Conservation (phyloP, 2,329 filamentous ascomycete species). For the Geoglossum cookeanum region DNA sequence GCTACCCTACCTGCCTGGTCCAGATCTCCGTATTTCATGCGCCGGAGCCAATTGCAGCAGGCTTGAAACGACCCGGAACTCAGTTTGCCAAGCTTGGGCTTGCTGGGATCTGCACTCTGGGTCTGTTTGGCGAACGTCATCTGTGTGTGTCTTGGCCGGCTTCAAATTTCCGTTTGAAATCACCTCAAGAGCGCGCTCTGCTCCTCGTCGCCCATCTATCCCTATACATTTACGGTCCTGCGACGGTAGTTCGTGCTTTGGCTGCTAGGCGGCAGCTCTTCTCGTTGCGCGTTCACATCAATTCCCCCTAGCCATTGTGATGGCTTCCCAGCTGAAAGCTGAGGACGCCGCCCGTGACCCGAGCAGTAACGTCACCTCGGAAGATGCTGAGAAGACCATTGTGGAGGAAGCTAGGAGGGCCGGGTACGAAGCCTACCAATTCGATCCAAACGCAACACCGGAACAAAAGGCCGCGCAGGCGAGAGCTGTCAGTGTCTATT, state of each 20-base stretch:
- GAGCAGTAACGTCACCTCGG: slow-evolving; percentile 43
- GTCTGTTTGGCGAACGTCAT: neutral
- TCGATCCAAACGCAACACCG: slow-evolving; percentile 66
- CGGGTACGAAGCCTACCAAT: slow-evolving; percentile 63
- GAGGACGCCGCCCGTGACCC: slow-evolving; percentile 60
- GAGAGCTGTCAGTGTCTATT: slow-evolving; percentile 40
- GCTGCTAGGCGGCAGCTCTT: neutral
- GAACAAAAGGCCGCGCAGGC: slow-evolving; percentile 73
- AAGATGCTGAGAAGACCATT: slow-evolving; percentile 53
- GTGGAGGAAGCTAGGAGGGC: slow-evolving; percentile 61
- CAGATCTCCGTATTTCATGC: neutral
- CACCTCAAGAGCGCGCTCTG: neutral
- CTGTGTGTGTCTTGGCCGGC: neutral
- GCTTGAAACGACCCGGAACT: neutral
- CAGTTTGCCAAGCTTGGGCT: no score
- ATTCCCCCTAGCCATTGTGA: neutral
- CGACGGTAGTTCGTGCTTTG: no score
- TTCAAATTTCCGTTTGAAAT: neutral
- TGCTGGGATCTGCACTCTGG: neutral
- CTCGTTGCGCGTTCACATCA: neutral
- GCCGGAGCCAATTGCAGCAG: neutral
- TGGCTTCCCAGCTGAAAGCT: slow-evolving; percentile 27
- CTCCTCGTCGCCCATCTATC: neutral
- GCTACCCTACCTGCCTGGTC: neutral
- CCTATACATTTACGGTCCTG: neutral